Evolutionary conservation across 805 yeast genomes (phyloP).

Genomic region (Candida tibetensis): DNA sequence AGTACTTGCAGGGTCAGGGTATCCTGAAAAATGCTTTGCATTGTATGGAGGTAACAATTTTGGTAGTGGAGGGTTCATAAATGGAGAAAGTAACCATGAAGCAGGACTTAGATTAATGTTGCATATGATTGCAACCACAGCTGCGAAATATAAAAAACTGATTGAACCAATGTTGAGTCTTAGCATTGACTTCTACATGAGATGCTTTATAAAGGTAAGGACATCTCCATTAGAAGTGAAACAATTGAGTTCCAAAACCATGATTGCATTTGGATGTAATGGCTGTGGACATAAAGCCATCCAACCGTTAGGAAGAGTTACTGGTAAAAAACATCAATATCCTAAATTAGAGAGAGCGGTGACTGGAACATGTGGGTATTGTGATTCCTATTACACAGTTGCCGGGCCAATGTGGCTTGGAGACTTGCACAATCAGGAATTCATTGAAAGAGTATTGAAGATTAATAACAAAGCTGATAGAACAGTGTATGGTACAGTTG

Average conservation of each 20-base stretch:
- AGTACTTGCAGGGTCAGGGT: constrained; percentile 91
- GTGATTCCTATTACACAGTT: constrained; percentile 67
- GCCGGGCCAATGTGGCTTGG: constrained; percentile 96
- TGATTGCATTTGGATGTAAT: constrained; percentile 77
- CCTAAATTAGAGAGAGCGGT: constrained; percentile 21
- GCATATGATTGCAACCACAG: constrained; percentile 70
- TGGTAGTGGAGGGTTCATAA: constrained; percentile 49
- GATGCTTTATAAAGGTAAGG: constrained; percentile 76
- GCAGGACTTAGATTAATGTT: constrained; percentile 85
- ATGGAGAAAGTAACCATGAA: constrained; percentile 82
- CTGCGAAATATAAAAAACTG: constrained; percentile 83
- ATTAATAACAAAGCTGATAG: constrained; percentile 50
- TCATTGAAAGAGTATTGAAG: constrained; percentile 62
- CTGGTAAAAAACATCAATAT: constrained; percentile 53
- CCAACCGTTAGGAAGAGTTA: constrained; percentile 73
- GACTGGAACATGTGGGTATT: constrained; percentile 60
- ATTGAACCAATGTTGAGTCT: constrained; percentile 85
- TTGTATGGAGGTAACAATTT: constrained; percentile 90
- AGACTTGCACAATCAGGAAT: constrained; percentile 64
- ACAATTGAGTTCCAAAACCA: constrained; percentile 69
- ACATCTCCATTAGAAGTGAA: constrained; percentile 82
- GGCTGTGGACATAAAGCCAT: constrained; percentile 75
- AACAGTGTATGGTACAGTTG: constrained; percentile 69
- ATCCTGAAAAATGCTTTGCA: constrained; percentile 96
- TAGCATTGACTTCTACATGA: constrained; percentile 89